Conservation (phyloP, 257 asterid genomes). For the Plantago major region DNA sequence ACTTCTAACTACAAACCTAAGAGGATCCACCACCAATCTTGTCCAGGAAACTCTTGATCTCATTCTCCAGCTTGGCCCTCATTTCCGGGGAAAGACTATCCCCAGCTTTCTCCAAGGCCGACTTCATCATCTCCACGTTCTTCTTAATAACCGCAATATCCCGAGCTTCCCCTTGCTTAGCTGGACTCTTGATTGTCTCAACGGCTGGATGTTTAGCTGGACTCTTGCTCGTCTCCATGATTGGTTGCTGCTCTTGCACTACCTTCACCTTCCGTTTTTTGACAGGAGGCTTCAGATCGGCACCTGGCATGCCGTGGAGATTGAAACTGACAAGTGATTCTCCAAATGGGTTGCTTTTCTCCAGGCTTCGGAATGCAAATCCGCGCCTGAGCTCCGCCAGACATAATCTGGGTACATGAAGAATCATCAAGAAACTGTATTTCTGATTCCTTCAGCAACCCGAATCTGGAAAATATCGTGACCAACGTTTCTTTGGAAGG, state of each 20-base stretch:
- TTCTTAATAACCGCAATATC: slow-evolving; percentile 41
- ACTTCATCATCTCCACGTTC: slow-evolving; percentile 78
- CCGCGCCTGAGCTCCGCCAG: slow-evolving; percentile 49
- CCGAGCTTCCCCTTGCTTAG: slow-evolving; percentile 26
- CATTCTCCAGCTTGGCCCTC: slow-evolving; percentile 63
- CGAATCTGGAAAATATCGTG: slow-evolving; percentile 45
- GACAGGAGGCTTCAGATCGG: slow-evolving; percentile 1
- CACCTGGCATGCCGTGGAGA: slow-evolving; percentile 27
- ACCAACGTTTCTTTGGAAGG: slow-evolving; percentile 46
- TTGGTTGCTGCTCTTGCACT: slow-evolving; percentile 20
- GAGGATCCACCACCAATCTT: slow-evolving; percentile 45
- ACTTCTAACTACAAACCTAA: slow-evolving; percentile 16
- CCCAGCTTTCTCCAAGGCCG: slow-evolving; percentile 66
- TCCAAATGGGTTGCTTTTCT: slow-evolving; percentile 50
- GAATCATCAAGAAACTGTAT: slow-evolving; percentile 26
- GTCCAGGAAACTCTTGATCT: slow-evolving; percentile 50
- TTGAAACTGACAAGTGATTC: slow-evolving; percentile 41
- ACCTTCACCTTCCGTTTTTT: slow-evolving; percentile 15
- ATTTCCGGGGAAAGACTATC: slow-evolving; percentile 42
- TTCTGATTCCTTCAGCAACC: slow-evolving; percentile 53
- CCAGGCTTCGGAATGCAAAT: slow-evolving; percentile 53
- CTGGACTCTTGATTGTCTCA: not conserved
- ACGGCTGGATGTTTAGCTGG: not conserved
- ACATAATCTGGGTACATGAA: slow-evolving; percentile 35
- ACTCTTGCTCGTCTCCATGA: slow-evolving; percentile 6